Base-by-base conservation (phyloP, 2,329 filamentous ascomycete species). In the Macrophomina tecta region DNA sequence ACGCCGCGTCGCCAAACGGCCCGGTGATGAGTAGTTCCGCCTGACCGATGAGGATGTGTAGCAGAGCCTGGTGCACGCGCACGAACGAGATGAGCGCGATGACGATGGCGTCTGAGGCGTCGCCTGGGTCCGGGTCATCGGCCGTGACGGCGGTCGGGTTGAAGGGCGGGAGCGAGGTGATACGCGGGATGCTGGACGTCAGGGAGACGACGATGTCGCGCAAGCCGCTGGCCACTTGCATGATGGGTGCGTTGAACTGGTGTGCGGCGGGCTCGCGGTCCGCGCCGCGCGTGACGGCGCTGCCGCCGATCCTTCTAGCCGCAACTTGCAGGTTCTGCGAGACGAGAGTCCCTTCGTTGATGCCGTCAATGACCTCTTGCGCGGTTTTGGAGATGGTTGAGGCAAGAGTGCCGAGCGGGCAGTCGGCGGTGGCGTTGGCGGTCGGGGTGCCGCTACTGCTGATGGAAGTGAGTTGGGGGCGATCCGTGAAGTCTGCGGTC, bases 321-420 rank as follows among this genome's bases (percentile, higher is more conserved):
- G 68, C 12, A 2, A 28, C 2, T 32, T 70, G 69, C 3, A 70
- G 66, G 16, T 53, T 61, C 34, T 67, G 48, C 6, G 69, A 70
- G 32, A 69, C 16, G 5, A 68, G 62, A 5, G 69, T 68, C 2
- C 68, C 68, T 30, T 69, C 46, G 66, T 70, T 70, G 64, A 70
- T 67, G 34, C 56, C 64, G 55, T 69, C 56, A 66, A 70, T 70
- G 68, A 70, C 45, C 5, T 49, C 49, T 38, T 69, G 58, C 3
- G 68, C 69, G 9, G 58, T 38, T 18, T 52, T 55, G n/a, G 46
- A 30, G 12, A 69, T 46, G 12, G 52, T 40, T 3, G 64, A 61
- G 11, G 60, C 53, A 56, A 68, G 64, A 6, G 68, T 68, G 32
- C 66, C 64, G 16, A 58, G 60, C 3, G 69, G 69, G 40, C 68